Conservation (phyloP, 768 basidiomycete species). For the Lactarius deliciosus region DNA sequence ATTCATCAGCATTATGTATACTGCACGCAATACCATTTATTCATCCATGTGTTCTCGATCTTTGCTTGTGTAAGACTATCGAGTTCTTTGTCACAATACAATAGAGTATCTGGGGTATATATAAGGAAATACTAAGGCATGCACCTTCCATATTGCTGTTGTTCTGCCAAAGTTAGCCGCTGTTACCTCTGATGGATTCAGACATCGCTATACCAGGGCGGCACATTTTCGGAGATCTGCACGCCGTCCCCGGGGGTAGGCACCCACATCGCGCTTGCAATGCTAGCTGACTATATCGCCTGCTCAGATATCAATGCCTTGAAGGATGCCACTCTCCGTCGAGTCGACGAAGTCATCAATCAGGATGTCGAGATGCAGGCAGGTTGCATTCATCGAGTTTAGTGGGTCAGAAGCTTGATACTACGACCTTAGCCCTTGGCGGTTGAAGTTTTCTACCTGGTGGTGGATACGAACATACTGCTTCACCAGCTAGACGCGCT, state of each 20-base stretch:
- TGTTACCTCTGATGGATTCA: not conserved
- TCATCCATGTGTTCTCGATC: slow-evolving; percentile 5
- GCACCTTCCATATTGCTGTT: not conserved
- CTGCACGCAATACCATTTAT: slow-evolving; percentile 27
- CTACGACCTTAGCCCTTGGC: slow-evolving; percentile 9
- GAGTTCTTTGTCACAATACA: not conserved
- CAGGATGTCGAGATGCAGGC: slow-evolving; percentile 77
- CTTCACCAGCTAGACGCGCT: slow-evolving; percentile 65
- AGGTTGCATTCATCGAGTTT: slow-evolving; percentile 11
- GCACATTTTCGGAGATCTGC: not conserved
- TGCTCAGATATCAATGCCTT: slow-evolving; percentile 10
- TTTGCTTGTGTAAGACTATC: slow-evolving; percentile 6
- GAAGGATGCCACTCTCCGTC: slow-evolving; percentile 45
- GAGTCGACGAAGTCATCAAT: slow-evolving; percentile 56
- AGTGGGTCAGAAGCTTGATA: not conserved
- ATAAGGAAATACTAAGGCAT: not conserved
- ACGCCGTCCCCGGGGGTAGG: not conserved
- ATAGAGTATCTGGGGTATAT: not conserved
- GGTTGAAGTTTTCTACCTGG: slow-evolving; percentile 44
- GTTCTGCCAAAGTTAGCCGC: not conserved
- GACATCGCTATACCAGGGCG: not conserved
- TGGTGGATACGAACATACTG: slow-evolving; percentile 80
- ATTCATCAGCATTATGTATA: slow-evolving; percentile 27
- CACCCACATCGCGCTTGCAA: not conserved
- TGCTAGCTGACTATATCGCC: not conserved